Conservation (phyloP, 148 eudicot species). For the Cornus kousa region DNA sequence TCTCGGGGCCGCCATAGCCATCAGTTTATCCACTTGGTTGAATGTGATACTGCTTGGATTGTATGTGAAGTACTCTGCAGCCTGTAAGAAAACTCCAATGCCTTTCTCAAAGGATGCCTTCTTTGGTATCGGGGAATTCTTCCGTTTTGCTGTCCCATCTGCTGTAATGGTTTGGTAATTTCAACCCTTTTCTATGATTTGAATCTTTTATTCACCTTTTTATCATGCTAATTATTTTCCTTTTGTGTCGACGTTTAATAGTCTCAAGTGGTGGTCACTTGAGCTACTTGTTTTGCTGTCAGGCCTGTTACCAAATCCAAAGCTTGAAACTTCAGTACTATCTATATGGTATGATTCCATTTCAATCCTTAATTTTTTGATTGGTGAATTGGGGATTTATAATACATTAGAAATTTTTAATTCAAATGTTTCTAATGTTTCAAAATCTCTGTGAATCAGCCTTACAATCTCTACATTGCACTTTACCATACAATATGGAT, state of each 20-base stretch:
- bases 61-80: constrained; percentile 23
- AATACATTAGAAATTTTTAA: background rate
- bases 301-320: constrained; percentile 33
- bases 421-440: background rate
- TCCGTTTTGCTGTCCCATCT: constrained; percentile 33
- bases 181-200: background rate
- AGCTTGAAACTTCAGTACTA: constrained; percentile 38
- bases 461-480: constrained; percentile 36
- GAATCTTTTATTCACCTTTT: background rate
- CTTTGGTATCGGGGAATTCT: constrained; percentile 18
- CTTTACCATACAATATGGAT: constrained; percentile 34
- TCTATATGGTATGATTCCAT: constrained; percentile 30
- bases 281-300: constrained; percentile 33
- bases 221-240: background rate
- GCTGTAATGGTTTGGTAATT: constrained; percentile 44
- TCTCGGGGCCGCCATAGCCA: constrained; percentile 31
- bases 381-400: background rate
- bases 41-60: constrained; percentile 21
- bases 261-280: constrained; percentile 45
- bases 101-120: constrained; percentile 25
- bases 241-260: background rate
- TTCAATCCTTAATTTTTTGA: background rate
- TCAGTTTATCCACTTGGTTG: constrained; percentile 32
- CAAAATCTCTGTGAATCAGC: constrained; percentile 21
- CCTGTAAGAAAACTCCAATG: constrained; percentile 24